Conservation (phyloP, 805 yeast genomes). For the Blastobotrys americana region DNA sequence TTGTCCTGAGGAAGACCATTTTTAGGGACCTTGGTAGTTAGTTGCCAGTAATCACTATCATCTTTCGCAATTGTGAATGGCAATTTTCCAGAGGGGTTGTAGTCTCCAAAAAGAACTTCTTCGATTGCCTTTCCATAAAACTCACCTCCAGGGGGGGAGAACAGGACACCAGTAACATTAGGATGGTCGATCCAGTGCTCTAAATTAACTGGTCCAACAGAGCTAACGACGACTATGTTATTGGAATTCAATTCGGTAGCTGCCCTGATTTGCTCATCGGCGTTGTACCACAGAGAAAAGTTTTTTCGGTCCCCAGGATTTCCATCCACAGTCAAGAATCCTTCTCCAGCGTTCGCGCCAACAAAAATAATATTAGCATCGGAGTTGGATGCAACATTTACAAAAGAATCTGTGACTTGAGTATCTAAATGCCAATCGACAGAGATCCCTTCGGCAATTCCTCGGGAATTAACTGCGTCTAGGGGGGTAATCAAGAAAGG, state of each 20-base stretch:
- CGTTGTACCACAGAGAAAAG: conserved; percentile 48
- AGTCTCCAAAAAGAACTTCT: conserved; percentile 52
- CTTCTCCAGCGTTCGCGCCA: conserved; percentile 52
- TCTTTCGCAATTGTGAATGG: conserved; percentile 59
- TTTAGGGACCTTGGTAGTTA: conserved; percentile 24
- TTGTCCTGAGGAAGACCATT: conserved; percentile 35
- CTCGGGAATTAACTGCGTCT: conserved; percentile 46
- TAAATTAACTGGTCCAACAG: conserved; percentile 55
- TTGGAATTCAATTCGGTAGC: conserved; percentile 46
- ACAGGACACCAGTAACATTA: conserved; percentile 51
- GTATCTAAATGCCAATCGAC: conserved; percentile 41
- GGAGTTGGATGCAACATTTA: conserved; percentile 41
- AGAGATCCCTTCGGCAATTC: conserved; percentile 39
- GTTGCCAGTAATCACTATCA: conserved; percentile 40
- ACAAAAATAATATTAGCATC: conserved; percentile 53
- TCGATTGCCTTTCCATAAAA: conserved; percentile 50
- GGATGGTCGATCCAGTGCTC: conserved; percentile 50
- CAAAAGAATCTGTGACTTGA: conserved; percentile 36
- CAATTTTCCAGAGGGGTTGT: conserved; percentile 55
- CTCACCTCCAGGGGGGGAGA: conserved; percentile 51
- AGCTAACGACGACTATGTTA: conserved; percentile 50
- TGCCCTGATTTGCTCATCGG: conserved; percentile 44
- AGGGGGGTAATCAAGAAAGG: conserved; percentile 53
- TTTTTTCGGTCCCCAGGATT: conserved; percentile 54
- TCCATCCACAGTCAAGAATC: conserved; percentile 50